Base-by-base conservation (phyloP, 169 alveolate genomes). In the Plasmodium ovale region DNA sequence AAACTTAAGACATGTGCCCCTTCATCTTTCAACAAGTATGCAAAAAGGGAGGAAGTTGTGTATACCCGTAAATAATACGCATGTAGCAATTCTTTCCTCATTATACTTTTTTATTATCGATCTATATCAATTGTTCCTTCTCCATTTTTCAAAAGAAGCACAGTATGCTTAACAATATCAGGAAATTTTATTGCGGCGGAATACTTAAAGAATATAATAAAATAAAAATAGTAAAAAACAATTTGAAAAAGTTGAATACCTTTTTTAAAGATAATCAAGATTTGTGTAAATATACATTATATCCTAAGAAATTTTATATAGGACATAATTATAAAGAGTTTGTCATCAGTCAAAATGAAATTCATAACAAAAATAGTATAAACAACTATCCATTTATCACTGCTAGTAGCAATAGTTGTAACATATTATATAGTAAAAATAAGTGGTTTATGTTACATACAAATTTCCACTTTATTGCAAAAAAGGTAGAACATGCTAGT, bases 131-230 rank as follows among this genome's bases (percentile, higher is more conserved):
- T n/a, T n/a, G n/a, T n/a, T n/a, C n/a, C n/a, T n/a, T n/a, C n/a
- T n/a, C n/a, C n/a, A n/a, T 4, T 69, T 27, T 54, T 54, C 33
- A 68, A 44, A 31, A 47, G 64, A 4, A 16, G 25, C 6, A 25
- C 47, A 70, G 65, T 19, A 70, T 29, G 49, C 23, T 70, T 29
- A 70, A 19, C 10, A 47, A 70, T 70, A 1, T 70, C 6, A 47
- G 47, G 29, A 29, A 12, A 37, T 25, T n/a, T 16, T 51, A 49
- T 6, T 33, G 19, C 5, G 16, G 21, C 12, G 51, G 68, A 23
- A 47, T 16, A 70, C 10, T 70, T 49, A 49, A 27, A 70, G 37
- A 51, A 51, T 49, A 51, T n/a, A 70, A 70, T 70, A 70, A 49
- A 33, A 70, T 23, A 49, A 27, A 37, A 47, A n/a, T 27, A 29